Evolutionary conservation across 2,329 filamentous ascomycete species (phyloP).

Genomic region (Lecanicillium sp.): DNA sequence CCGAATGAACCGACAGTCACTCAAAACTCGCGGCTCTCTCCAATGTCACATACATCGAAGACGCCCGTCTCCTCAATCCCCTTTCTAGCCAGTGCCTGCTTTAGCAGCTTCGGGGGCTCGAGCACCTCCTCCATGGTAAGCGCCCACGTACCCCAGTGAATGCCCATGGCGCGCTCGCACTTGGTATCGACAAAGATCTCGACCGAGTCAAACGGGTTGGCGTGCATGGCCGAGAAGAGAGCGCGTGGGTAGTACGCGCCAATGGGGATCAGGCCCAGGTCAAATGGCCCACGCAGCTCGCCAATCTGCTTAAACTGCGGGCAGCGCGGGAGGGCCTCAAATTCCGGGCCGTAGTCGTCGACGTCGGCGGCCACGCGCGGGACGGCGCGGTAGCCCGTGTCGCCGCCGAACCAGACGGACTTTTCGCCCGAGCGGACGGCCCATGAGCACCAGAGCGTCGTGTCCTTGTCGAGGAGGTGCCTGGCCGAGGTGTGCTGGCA

Average conservation of each 20-base stretch:
- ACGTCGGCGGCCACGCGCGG: slow-evolving; percentile 49
- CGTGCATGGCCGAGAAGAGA: slow-evolving; percentile 75
- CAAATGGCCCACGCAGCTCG: slow-evolving; percentile 71
- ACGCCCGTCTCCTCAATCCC: slow-evolving; percentile 62
- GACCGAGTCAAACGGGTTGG: slow-evolving; percentile 78
- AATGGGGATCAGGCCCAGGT: slow-evolving; percentile 87
- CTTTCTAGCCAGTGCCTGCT: slow-evolving; percentile 60
- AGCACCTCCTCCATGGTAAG: slow-evolving; percentile 77
- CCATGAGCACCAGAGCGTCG: slow-evolving; percentile 87
- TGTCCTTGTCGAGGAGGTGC: slow-evolving; percentile 58
- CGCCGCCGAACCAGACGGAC: slow-evolving; percentile 82
- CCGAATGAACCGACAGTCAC: no score
- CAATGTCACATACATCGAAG: slow-evolving; percentile 79
- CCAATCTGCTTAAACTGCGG: slow-evolving; percentile 85
- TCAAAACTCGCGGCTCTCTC: slow-evolving; percentile 70
- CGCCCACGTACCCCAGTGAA: slow-evolving; percentile 91
- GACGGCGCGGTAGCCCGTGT: slow-evolving; percentile 84
- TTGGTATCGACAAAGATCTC: slow-evolving; percentile 82
- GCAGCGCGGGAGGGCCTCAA: slow-evolving; percentile 61
- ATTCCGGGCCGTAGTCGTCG: slow-evolving; percentile 66
- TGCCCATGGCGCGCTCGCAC: slow-evolving; percentile 71
- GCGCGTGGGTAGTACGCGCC: slow-evolving; percentile 72
- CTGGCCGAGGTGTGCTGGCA: slow-evolving; percentile 76
- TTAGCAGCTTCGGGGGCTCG: slow-evolving; percentile 70
- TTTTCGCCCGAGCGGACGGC: slow-evolving; percentile 63